Conservation (phyloP, 768 basidiomycete genomes). For the Xerocomellus amylosporus region DNA sequence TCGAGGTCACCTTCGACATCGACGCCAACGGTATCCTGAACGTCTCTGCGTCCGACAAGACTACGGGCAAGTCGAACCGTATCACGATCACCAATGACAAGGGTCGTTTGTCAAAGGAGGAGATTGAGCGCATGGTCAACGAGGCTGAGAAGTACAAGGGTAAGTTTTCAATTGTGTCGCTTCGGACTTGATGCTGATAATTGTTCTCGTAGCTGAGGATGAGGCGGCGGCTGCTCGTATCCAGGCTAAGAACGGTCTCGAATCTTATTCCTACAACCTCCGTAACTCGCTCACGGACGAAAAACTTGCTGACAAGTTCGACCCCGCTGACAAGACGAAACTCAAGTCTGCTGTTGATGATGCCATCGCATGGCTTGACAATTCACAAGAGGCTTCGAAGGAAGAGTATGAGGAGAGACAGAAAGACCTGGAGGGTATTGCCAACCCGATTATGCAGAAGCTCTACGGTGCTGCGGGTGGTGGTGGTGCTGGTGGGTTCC, state of each 20-base stretch:
- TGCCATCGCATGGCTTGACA: constrained; percentile 81
- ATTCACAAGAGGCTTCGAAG: constrained; percentile 85
- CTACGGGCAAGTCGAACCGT: constrained; percentile 92
- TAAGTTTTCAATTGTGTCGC: constrained; percentile 28
- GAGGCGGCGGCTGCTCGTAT: constrained; percentile 84
- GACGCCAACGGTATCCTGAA: constrained; percentile 96
- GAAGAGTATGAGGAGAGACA: constrained; percentile 92
- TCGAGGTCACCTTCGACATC: constrained; percentile 98
- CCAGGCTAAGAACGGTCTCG: constrained; percentile 84
- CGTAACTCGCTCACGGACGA: constrained; percentile 86
- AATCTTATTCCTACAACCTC: constrained; percentile 94
- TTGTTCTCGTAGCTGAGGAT: constrained; percentile 60
- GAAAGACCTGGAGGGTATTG: constrained; percentile 86
- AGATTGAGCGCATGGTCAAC: constrained; percentile 95
- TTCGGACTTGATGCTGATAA: constrained; percentile 4
- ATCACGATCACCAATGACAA: constrained; percentile 97
- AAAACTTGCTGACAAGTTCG: constrained; percentile 85
- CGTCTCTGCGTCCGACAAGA: constrained; percentile 94
- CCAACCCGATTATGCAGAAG: constrained; percentile 71
- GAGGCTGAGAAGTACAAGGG: constrained; percentile 94
- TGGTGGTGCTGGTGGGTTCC: constrained; percentile 49
- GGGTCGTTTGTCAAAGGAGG: constrained; percentile 94
- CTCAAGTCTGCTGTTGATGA: constrained; percentile 81
- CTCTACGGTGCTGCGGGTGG: constrained; percentile 61
- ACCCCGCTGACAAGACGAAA: constrained; percentile 79